Conservation (phyloP, 2,329 filamentous ascomycete species). For the Botrytis byssoidea region DNA sequence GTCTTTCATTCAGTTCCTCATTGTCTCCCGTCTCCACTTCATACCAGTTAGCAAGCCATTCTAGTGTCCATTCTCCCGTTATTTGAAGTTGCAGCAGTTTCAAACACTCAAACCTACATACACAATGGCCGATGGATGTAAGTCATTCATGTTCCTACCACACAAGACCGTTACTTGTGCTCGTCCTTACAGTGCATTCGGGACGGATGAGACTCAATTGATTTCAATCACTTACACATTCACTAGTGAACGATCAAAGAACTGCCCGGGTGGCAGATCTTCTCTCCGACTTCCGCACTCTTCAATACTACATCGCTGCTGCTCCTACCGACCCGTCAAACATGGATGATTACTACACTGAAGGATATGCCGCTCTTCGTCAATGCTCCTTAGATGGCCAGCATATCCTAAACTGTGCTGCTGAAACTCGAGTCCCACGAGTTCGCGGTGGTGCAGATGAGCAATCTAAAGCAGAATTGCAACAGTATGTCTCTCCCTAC, state of each 20-base stretch:
- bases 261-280: slow-evolving; percentile 60
- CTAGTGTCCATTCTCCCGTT: slow-evolving; percentile 15
- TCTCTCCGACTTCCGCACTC: slow-evolving; percentile 58
- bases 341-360: slow-evolving; percentile 60
- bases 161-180: slow-evolving; percentile 11
- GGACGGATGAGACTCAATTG: not conserved
- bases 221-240: not conserved
- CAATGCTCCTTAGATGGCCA: slow-evolving; percentile 63
- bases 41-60: slow-evolving; percentile 3
- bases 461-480: slow-evolving; percentile 60
- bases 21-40: slow-evolving; percentile 15
- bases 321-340: slow-evolving; percentile 54
- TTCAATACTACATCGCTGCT: slow-evolving; percentile 62
- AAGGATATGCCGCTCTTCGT: slow-evolving; percentile 60
- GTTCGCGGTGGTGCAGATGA: slow-evolving; percentile 55
- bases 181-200: slow-evolving; percentile 13
- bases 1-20: slow-evolving; percentile 25
- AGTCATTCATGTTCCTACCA: slow-evolving; percentile 28
- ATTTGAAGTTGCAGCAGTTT: slow-evolving; percentile 15
- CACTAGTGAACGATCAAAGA: slow-evolving; percentile 58
- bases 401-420: slow-evolving; percentile 62
- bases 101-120: slow-evolving; percentile 19
- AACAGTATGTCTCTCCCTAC: slow-evolving; percentile 51
- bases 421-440: slow-evolving; percentile 58
- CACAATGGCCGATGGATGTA: slow-evolving; percentile 39